Evolutionary conservation across 2,329 filamentous ascomycete species (phyloP).

Genomic region (Penicillium janthinellum): DNA sequence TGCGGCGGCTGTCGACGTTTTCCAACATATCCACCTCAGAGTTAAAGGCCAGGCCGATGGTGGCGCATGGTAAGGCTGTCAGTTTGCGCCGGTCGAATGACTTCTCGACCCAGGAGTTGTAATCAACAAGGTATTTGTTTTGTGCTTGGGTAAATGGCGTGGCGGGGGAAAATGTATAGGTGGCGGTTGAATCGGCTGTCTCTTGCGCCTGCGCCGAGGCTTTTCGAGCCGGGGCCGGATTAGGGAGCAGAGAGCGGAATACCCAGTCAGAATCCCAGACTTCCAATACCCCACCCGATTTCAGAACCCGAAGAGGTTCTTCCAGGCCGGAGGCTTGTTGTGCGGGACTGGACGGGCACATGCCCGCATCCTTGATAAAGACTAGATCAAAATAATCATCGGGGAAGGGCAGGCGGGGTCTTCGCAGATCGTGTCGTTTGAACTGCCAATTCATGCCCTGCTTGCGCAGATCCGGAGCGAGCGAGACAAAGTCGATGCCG

Average conservation of each 20-base stretch:
- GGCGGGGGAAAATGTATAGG: slow-evolving; percentile 79
- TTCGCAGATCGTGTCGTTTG: slow-evolving; percentile 81
- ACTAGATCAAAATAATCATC: slow-evolving; percentile 83
- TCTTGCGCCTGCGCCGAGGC: slow-evolving; percentile 64
- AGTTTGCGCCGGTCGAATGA: slow-evolving; percentile 73
- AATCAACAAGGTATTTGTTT: slow-evolving; percentile 80
- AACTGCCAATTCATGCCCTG: slow-evolving; percentile 86
- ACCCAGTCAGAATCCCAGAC: slow-evolving; percentile 88
- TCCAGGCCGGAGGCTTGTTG: slow-evolving; percentile 62
- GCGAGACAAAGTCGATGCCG: slow-evolving; percentile 76
- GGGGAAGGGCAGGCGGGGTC: slow-evolving; percentile 73
- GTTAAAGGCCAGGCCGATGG: slow-evolving; percentile 74
- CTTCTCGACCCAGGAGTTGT: slow-evolving; percentile 78
- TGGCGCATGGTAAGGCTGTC: slow-evolving; percentile 74
- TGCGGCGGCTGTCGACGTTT: slow-evolving; percentile 70
- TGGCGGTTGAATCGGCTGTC: slow-evolving; percentile 69
- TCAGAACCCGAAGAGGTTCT: slow-evolving; percentile 75
- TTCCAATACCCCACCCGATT: slow-evolving; percentile 77
- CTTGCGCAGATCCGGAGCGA: slow-evolving; percentile 65
- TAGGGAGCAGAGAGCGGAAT: slow-evolving; percentile 79
- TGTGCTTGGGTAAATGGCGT: slow-evolving; percentile 79
- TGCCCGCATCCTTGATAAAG: slow-evolving; percentile 80
- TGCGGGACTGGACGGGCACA: slow-evolving; percentile 62
- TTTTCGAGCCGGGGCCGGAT: slow-evolving; percentile 64
- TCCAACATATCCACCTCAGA: slow-evolving; percentile 74